Conservation (phyloP, 2,329 filamentous ascomycete species). For the Ceratocystis albifundus region DNA sequence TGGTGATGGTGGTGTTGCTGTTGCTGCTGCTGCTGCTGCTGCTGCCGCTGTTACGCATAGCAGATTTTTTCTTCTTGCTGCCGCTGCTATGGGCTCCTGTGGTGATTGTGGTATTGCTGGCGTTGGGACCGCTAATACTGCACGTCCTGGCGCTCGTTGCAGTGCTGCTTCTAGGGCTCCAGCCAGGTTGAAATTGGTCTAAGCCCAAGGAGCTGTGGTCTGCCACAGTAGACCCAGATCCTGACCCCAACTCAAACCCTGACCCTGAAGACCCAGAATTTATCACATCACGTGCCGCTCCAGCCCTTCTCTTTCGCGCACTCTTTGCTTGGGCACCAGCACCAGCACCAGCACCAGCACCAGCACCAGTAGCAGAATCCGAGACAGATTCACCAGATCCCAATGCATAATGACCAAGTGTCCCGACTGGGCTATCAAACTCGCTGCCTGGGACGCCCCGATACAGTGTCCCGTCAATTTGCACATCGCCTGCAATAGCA, state of each 20-base stretch:
- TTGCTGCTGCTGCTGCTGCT: too few species aligned
- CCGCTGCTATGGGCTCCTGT: background rate
- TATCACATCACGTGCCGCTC: slow-evolving; percentile 20
- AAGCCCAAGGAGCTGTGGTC: slow-evolving; percentile 9
- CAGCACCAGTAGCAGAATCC: background rate
- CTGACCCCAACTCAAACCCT: background rate
- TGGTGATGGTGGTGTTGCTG: too few species aligned
- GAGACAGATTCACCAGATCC: background rate
- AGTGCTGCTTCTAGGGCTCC: slow-evolving; percentile 1
- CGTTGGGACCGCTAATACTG: background rate
- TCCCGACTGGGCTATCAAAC: background rate
- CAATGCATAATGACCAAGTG: background rate
- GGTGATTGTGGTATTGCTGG: background rate
- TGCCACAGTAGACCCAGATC: slow-evolving; percentile 12
- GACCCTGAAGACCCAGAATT: background rate
- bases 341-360: background rate
- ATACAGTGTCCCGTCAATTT: background rate
- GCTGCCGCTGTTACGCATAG: background rate
- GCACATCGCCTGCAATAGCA: background rate
- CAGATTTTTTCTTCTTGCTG: slow-evolving; percentile 4
- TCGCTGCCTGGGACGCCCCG: background rate
- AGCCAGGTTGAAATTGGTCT: slow-evolving; percentile 9
- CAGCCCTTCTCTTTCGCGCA: slow-evolving; percentile 19
- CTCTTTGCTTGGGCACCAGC: slow-evolving; percentile 10
- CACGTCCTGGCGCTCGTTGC: background rate